These are phyloP conservation scores for Hortiboletus campestris DNA, from an alignment of 768 basidiomycete genomes.

Conservation along the genomic window DNA sequence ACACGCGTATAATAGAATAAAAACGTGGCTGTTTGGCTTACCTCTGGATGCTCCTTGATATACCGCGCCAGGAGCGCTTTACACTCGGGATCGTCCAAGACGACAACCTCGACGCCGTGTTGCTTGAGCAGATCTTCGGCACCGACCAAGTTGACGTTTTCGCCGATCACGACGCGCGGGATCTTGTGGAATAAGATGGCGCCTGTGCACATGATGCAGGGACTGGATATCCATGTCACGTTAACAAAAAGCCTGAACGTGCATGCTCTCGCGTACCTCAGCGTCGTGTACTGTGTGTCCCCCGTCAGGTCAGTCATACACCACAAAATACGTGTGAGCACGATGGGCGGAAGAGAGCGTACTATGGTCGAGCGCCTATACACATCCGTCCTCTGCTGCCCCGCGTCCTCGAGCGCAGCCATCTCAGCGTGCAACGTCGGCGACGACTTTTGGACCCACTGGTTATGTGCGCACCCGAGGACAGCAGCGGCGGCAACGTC, in stretches of 20 bases:
- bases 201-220: constrained; percentile 67
- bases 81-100: constrained; percentile 49
- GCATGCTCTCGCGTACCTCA: background rate
- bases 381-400: constrained; percentile 42
- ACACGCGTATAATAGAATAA: constrained; percentile 5
- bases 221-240: constrained; percentile 32
- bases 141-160: constrained; percentile 54
- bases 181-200: constrained; percentile 63
- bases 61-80: constrained; percentile 55
- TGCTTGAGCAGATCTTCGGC: constrained; percentile 51
- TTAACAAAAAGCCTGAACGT: no score
- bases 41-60: constrained; percentile 55
- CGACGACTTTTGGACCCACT: constrained; percentile 42
- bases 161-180: constrained; percentile 64
- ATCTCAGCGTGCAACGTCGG: constrained; percentile 49
- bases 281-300: background rate
- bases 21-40: constrained; percentile 19
- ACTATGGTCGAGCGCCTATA: constrained; percentile 52
- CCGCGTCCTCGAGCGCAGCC: constrained; percentile 51
- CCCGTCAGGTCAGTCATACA: no score
- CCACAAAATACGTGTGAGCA: no score
- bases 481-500: constrained; percentile 15
- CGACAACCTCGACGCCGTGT: constrained; percentile 53
- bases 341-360: no score
- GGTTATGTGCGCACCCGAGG: constrained; percentile 45